Conservation (phyloP, 2,329 filamentous ascomycete species). For the Phialophora macrospora region DNA sequence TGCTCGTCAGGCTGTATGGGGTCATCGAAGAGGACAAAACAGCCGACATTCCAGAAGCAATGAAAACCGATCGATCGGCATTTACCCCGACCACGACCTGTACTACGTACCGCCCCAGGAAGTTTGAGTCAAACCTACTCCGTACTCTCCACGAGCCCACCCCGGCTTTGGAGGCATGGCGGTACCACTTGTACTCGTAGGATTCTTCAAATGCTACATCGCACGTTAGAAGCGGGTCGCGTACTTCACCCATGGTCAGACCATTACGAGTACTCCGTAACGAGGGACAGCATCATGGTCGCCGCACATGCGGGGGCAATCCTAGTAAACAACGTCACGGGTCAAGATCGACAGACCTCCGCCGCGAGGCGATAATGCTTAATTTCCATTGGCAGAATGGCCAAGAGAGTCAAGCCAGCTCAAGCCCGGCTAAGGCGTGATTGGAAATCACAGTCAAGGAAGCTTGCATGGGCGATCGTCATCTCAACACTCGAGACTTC, state of each 20-base stretch:
- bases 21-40: not conserved
- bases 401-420: slow-evolving; percentile 22
- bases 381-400: slow-evolving; percentile 12
- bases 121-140: not conserved
- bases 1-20: not conserved
- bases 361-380: slow-evolving; percentile 12
- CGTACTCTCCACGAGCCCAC: not conserved
- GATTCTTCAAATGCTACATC: not conserved
- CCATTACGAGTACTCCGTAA: not conserved
- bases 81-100: not conserved
- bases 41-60: slow-evolving; percentile 15
- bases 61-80: slow-evolving; percentile 4
- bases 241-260: not conserved
- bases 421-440: slow-evolving; percentile 8
- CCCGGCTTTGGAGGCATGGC: not conserved
- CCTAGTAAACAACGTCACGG: not conserved
- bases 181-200: not conserved
- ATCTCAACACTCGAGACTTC: slow-evolving; percentile 14
- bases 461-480: slow-evolving; percentile 16
- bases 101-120: not conserved
- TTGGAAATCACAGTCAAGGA: slow-evolving; percentile 6
- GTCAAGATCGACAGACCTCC: not conserved
- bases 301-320: not conserved
- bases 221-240: not conserved
- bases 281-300: not conserved